A percentile compares a stretch with the other conserved stretches of the same genome.
These are phyloP conservation scores for Xerocomus spinulosus DNA, from an alignment of 768 basidiomycete genomes.

Conservation along the genomic window DNA sequence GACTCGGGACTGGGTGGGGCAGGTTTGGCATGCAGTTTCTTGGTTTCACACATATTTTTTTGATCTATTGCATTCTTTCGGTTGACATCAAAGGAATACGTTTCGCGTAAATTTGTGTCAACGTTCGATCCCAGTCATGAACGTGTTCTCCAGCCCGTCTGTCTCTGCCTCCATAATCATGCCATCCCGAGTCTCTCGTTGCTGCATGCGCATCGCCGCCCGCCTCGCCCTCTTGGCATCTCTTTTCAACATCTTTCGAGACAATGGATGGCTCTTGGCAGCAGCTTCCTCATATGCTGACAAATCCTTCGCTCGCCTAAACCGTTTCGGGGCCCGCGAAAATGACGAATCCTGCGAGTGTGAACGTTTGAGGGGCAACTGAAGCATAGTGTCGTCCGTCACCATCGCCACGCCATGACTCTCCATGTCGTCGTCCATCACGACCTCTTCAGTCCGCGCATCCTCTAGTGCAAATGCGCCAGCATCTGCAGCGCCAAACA, in stretches of 20 bases:
- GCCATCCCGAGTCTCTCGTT: not conserved
- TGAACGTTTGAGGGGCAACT: constrained; percentile 28
- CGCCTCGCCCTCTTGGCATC: constrained; percentile 61
- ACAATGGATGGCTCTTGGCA: constrained; percentile 44
- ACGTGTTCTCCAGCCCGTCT: constrained; percentile 20
- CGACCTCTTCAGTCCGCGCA: constrained; percentile 33
- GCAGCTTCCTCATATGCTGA: constrained; percentile 50
- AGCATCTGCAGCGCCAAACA: constrained; percentile 78
- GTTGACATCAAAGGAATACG: not conserved
- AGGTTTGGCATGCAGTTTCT: too few species aligned
- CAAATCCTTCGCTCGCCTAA: constrained; percentile 52
- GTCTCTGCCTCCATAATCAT: constrained; percentile 31
- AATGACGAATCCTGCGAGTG: constrained; percentile 11
- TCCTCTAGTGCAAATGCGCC: constrained; percentile 55
- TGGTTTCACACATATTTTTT: too few species aligned
- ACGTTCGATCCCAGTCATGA: constrained; percentile 19
- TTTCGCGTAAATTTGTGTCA: too few species aligned
- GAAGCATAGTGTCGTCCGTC: constrained; percentile 36
- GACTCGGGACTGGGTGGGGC: not conserved
- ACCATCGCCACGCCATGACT: constrained; percentile 32
- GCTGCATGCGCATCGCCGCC: constrained; percentile 35
- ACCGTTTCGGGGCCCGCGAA: constrained; percentile 49
- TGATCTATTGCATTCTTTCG: too few species aligned
- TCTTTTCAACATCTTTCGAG: constrained; percentile 54
- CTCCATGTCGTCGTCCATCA: constrained; percentile 42